Evolutionary conservation across 179 eudicot genomes (phyloP).

Genomic region (Silene noctiflora): DNA sequence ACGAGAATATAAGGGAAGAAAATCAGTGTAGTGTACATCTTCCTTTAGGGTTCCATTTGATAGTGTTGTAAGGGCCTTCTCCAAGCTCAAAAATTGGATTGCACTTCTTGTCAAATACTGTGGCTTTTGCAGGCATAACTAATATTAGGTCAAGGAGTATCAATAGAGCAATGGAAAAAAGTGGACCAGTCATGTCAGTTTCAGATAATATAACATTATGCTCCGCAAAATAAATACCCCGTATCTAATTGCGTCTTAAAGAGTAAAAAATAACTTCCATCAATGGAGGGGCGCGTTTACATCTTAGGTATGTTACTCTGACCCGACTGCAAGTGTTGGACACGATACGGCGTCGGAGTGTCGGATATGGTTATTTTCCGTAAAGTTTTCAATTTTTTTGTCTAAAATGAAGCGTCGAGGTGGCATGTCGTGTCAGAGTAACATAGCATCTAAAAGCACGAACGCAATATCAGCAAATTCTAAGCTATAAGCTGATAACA

Average conservation of each 20-base stretch:
- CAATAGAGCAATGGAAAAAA: slow-evolving; percentile 1
- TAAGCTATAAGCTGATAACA: not conserved
- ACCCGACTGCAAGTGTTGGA: too few relatives aligned
- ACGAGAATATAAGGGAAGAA: slow-evolving; percentile 4
- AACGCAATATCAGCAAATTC: not conserved
- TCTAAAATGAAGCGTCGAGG: too few relatives aligned
- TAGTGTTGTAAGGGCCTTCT: slow-evolving; percentile 89
- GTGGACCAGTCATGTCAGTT: not conserved
- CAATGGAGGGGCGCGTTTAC: not conserved
- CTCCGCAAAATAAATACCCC: not conserved
- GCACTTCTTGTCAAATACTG: slow-evolving; percentile 92
- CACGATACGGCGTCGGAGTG: too few relatives aligned
- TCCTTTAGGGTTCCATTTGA: slow-evolving; percentile 96
- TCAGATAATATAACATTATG: slow-evolving; percentile 3
- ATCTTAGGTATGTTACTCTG: too few relatives aligned
- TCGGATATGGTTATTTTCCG: too few relatives aligned
- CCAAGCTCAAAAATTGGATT: slow-evolving; percentile 92
- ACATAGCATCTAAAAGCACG: not conserved
- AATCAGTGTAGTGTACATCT: slow-evolving; percentile 69
- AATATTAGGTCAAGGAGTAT: slow-evolving; percentile 50
- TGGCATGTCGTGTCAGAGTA: too few relatives aligned
- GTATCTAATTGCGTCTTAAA: not conserved
- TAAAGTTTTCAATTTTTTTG: too few relatives aligned
- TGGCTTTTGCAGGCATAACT: slow-evolving; percentile 97
- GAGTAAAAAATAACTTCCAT: not conserved